These are phyloP conservation scores for Neurospora africana DNA, from an alignment of 495 filamentous ascomycete species.

Conservation along the genomic window DNA sequence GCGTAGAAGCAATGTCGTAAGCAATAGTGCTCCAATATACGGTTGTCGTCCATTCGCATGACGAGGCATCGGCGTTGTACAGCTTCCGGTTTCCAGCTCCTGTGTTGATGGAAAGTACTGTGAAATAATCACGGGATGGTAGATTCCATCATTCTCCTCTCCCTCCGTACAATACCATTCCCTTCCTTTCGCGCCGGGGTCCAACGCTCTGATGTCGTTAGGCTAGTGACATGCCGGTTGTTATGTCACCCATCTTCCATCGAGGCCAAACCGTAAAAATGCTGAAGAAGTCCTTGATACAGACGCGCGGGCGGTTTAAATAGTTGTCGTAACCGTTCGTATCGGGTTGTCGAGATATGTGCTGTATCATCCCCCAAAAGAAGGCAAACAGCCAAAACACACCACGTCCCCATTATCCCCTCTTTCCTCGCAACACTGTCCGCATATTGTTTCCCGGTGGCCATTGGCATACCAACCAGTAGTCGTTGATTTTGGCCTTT, in stretches of 20 bases:
- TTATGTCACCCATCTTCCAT: background rate
- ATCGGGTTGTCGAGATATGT: background rate
- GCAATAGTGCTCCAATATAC: background rate
- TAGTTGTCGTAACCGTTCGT: background rate
- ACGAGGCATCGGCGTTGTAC: background rate
- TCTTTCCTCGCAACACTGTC: constrained; percentile 36
- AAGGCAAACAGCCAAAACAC: constrained; percentile 34
- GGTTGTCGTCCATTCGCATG: background rate
- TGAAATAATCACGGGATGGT: background rate
- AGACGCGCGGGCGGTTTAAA: background rate
- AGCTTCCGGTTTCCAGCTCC: background rate
- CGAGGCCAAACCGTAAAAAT: background rate
- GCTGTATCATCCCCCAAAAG: constrained; percentile 26
- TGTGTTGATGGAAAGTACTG: background rate
- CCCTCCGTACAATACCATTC: background rate
- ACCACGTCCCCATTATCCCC: constrained; percentile 36
- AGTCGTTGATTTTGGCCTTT: background rate
- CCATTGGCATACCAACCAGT: constrained; percentile 23
- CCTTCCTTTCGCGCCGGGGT: background rate
- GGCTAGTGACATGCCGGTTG: background rate
- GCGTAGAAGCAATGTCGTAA: background rate
- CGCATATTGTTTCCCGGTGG: constrained; percentile 34
- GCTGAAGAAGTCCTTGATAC: background rate
- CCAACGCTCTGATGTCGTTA: background rate
- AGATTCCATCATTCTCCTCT: background rate